Base-by-base conservation (phyloP, 208 protist genomes). In the Leishmania tropica region DNA sequence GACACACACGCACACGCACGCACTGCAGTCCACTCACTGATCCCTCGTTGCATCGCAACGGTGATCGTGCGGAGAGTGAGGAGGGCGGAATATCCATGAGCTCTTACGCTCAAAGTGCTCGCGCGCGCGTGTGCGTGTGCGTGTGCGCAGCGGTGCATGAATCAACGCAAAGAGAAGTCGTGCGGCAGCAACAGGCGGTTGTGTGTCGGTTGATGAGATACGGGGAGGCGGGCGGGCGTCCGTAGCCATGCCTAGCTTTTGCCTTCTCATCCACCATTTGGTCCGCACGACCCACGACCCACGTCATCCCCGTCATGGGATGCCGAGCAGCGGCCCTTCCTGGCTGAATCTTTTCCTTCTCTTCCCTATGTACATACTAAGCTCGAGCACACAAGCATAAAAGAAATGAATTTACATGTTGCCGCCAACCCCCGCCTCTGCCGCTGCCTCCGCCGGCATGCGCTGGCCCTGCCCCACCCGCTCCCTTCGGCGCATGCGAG, bases 1-100 rank as follows among this genome's bases (percentile, higher is more conserved):
- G n/a, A 84, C 48, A 45, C 37, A 62, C 71, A 80, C 54, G 64
- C 24, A 42, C 64, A 70, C 77, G 56, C 37, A 83, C 45, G 40
- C 45, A 31, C 42, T 53, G 28, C 42, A 45, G 68, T 40, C 31
- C 62, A 68, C 62, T 68, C 62, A 35, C 31, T 7, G 31, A 68
- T 48, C 28, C 24, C 13, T 51, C 42, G 67, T 48, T 51, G 42
- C 40, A 73, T 31, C 40, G 7, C 67, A 28, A 48, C 31, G 67
- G 67, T 15, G 17, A 73, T 73, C 67, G 24, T 11, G 28, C 17
- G 42, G 72, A 11, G 72, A 47, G 31, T 42, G 48, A 5, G 47
- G 72, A 13, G 13, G 48, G n/a, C 2, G n/a, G 10, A 42, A 58
- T 28, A 64, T 31, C 8, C 2, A 76, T 24, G 37, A 53, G 45